These are phyloP conservation scores for Plasmopara muralis DNA, from an alignment of 352 stramenopile genomes.

Conservation along the genomic window DNA sequence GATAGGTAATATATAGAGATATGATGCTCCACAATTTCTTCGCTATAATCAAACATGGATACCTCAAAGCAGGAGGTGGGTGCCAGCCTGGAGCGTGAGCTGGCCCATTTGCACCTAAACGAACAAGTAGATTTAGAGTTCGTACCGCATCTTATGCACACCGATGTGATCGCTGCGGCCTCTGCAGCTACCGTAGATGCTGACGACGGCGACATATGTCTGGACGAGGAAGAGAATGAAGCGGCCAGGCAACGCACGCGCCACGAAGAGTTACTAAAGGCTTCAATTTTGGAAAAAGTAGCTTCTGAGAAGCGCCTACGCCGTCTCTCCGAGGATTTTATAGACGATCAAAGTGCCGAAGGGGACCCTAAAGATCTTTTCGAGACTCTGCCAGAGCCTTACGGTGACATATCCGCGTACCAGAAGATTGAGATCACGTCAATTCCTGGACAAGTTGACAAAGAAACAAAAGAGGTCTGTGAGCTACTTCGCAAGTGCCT, in stretches of 20 bases:
- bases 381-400: constrained; percentile 72
- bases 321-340: constrained; percentile 35
- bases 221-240: constrained; percentile 28
- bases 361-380: constrained; percentile 44
- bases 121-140: constrained; percentile 7
- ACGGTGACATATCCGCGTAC: constrained; percentile 57
- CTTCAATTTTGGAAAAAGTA: constrained; percentile 69
- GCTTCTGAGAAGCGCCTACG: constrained; percentile 67
- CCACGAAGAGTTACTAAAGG: constrained; percentile 62
- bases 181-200: constrained; percentile 11
- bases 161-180: constrained; percentile 23
- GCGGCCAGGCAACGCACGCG: constrained; percentile 27
- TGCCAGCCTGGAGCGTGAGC: constrained; percentile 11
- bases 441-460: constrained; percentile 53
- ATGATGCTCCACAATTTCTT: background rate
- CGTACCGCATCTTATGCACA: constrained; percentile 20
- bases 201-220: constrained; percentile 23
- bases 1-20: too few relatives aligned
- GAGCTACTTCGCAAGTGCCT: constrained; percentile 77
- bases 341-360: constrained; percentile 20
- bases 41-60: background rate
- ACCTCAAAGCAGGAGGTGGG: background rate
- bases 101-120: constrained; percentile 13
- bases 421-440: constrained; percentile 77
- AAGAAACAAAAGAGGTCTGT: constrained; percentile 72